A percentile compares a stretch with the other conserved stretches of the same genome.
Evolutionary conservation across 129 eudicot genomes (phyloP).

Genomic region (Chrysanthemum seticuspe): DNA sequence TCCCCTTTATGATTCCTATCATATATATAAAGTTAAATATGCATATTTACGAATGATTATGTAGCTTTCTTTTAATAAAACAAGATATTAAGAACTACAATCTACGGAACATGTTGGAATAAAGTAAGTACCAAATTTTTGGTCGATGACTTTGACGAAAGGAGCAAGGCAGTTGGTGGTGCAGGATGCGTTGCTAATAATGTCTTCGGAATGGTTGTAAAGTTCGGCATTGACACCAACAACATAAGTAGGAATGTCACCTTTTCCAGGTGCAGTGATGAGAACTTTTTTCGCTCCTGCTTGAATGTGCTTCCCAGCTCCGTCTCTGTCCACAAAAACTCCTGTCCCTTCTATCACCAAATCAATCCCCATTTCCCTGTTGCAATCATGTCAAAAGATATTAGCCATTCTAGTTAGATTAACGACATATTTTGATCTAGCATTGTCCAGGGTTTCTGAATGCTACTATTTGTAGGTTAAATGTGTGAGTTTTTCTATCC

Average conservation of each 20-base stretch:
- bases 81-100: not conserved
- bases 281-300: slow-evolving; percentile 99
- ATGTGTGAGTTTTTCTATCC: too few species aligned
- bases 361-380: slow-evolving; percentile 84
- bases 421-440: too few species aligned
- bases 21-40: not conserved
- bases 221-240: slow-evolving; percentile 87
- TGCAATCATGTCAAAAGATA: not conserved
- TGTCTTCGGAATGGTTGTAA: slow-evolving; percentile 62
- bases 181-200: slow-evolving; percentile 98
- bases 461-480: too few species aligned
- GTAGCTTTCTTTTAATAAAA: not conserved
- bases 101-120: not conserved
- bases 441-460: too few species aligned
- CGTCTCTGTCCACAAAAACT: slow-evolving; percentile 96
- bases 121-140: slow-evolving; percentile 63
- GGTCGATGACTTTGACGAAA: slow-evolving; percentile 95
- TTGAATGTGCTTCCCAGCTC: slow-evolving; percentile 88
- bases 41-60: not conserved
- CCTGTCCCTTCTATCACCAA: slow-evolving; percentile 91
- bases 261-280: slow-evolving; percentile 98
- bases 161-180: slow-evolving; percentile 99
- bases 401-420: too few species aligned
- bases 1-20: slow-evolving; percentile 92
- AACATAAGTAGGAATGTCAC: slow-evolving; percentile 95